Base-by-base conservation (phyloP, 495 filamentous ascomycete genomes). In the Neurospora discreta region DNA sequence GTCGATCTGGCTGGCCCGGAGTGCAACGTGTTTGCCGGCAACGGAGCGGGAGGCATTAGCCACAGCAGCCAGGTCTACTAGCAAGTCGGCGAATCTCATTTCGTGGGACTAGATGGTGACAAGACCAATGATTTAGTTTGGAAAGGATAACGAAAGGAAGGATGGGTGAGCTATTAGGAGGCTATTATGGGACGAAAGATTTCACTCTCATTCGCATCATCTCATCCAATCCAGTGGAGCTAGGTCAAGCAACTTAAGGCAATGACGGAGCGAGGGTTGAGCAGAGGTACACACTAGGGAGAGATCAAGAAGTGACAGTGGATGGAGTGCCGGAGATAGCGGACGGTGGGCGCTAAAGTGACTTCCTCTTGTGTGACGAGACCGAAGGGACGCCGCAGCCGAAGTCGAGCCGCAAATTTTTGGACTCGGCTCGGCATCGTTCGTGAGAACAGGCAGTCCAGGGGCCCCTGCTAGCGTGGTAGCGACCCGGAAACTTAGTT, bases 61-160 rank as follows among this genome's bases (percentile, higher is more conserved):
- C 44, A 97, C 84, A 73, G 91, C 90, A 72, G 91, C 89, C 73
- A 91, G 86, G 83, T 98, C 94, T 71, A 97, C 84, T 69, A 97
- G 82, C 73, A 85, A 76, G 72, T 85, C 81, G 69, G 80, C 82
- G 76, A 86, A 78, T 72, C 84, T 79, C 84, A 86, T 85, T 30
- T 40, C 6, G 33, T 36, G 33, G 1, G 20, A 15, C 20, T 10
- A 8, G n/a, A 52, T 26, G 7, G 46, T 58, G 46, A 1, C 16
- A 44, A 33, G 68, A 18, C 7, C 52, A 60, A 60, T 60, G 52
- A 33, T 26, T 26, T 65, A 65, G 52, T 30, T 60, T 13, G 23
- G 33, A 33, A 18, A 65, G 52, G 30, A 65, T 2, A 33, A 65
- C 2, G 26, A 65, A 65, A 65, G 52, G 26, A 65, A 65, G 26